phyloP scores from a whole-genome alignment of 176 grass and related monocot genomes.

The Bonia amplexicaulis region DNA sequence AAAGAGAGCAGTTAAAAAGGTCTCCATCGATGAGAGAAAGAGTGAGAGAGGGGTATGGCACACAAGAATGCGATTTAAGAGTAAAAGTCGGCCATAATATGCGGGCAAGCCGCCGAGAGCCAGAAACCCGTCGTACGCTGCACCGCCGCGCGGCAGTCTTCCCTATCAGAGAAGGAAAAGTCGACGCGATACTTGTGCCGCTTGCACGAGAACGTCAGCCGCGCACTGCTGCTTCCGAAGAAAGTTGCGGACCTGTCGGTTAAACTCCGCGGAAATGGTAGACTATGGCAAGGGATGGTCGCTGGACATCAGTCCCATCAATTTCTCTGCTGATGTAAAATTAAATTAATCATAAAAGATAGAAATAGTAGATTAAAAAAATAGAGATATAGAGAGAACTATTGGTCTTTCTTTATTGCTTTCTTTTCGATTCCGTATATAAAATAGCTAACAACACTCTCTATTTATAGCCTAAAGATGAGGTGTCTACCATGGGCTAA shows the following conservation, averaged over 20 bases:
- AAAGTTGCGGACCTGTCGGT: not conserved
- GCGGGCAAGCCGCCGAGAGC: not conserved
- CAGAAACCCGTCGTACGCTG: not conserved
- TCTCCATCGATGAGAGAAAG: not conserved
- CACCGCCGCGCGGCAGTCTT: not conserved
- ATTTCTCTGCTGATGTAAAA: too few relatives aligned
- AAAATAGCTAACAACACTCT: too few relatives aligned
- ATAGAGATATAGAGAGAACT: too few relatives aligned
- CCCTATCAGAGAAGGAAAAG: not conserved
- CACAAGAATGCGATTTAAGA: not conserved
- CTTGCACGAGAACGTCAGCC: not conserved
- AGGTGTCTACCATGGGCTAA: too few relatives aligned
- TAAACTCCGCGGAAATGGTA: not conserved
- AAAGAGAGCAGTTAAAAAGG: not conserved
- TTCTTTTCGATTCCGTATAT: too few relatives aligned
- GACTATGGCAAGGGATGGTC: too few relatives aligned
- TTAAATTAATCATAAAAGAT: too few relatives aligned
- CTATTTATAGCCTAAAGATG: too few relatives aligned
- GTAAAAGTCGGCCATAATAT: conserved; percentile 10
- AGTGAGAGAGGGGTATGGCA: not conserved
- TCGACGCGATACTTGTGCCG: not conserved
- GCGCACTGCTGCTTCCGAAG: not conserved
- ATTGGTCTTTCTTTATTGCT: too few relatives aligned
- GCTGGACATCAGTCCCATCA: too few relatives aligned
- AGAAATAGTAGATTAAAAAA: too few relatives aligned